Conservation (phyloP, 108 stramenopile species). For the Conticribra guillardii region DNA sequence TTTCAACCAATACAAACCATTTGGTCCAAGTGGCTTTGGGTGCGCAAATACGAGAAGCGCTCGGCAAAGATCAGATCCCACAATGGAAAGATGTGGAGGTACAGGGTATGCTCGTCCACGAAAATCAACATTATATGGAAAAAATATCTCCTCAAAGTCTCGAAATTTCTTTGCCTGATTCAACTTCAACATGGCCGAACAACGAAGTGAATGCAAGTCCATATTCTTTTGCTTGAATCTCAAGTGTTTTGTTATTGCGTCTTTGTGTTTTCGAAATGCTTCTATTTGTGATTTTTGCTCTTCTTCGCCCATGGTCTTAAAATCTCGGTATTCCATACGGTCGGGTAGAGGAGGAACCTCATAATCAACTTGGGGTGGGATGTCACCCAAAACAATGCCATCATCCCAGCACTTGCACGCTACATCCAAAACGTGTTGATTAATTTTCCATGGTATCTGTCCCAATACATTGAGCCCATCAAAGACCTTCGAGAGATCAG, state of each 20-base stretch:
- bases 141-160: slow-evolving; percentile 91
- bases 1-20: slow-evolving; percentile 96
- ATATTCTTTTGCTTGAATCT: slow-evolving; percentile 74
- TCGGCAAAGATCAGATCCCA: slow-evolving; percentile 96
- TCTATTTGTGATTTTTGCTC: slow-evolving; percentile 35
- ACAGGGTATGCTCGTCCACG: slow-evolving; percentile 98
- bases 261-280: slow-evolving; percentile 58
- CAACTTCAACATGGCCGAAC: slow-evolving; percentile 88
- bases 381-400: slow-evolving; percentile 85
- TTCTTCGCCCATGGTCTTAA: slow-evolving; percentile 29
- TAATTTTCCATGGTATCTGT: slow-evolving; percentile 87
- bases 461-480: slow-evolving; percentile 91
- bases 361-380: slow-evolving; percentile 80
- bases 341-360: slow-evolving; percentile 74
- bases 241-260: slow-evolving; percentile 57
- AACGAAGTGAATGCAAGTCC: slow-evolving; percentile 87
- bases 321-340: slow-evolving; percentile 46
- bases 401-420: slow-evolving; percentile 77
- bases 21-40: slow-evolving; percentile 87
- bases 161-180: slow-evolving; percentile 86
- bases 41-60: slow-evolving; percentile 93
- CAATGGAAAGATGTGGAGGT: slow-evolving; percentile 97
- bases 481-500: slow-evolving; percentile 74
- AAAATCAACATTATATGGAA: slow-evolving; percentile 99
- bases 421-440: slow-evolving; percentile 74